Conservation (phyloP, 2,329 filamentous ascomycete species). For the Fusarium sp. region DNA sequence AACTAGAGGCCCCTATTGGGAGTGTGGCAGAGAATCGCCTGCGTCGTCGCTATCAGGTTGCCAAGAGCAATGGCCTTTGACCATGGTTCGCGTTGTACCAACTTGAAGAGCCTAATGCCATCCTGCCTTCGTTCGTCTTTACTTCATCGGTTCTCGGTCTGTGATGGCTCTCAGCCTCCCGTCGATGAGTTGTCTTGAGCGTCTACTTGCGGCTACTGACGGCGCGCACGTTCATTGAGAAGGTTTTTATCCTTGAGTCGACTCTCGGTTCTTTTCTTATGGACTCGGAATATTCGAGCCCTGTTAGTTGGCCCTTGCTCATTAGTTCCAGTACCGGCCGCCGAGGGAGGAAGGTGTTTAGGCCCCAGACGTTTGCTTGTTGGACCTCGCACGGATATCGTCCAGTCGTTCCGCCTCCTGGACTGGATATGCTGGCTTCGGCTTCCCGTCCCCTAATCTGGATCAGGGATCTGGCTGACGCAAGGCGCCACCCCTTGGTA, state of each 20-base stretch:
- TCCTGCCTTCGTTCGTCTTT: constrained; percentile 8
- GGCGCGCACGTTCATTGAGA: constrained; percentile 16
- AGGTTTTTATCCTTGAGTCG: neutral
- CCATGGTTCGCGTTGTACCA: constrained; percentile 21
- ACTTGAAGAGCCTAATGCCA: constrained; percentile 6
- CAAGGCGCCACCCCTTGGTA: constrained; percentile 38
- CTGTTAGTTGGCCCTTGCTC: constrained; percentile 24
- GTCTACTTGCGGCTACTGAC: constrained; percentile 36
- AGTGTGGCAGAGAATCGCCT: constrained; percentile 2
- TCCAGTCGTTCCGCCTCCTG: constrained; percentile 15
- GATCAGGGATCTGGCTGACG: constrained; percentile 49
- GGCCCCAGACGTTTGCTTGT: constrained; percentile 15
- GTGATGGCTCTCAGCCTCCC: constrained; percentile 2
- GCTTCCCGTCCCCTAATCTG: constrained; percentile 44
- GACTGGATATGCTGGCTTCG: constrained; percentile 28
- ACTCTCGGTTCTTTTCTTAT: constrained; percentile 16
- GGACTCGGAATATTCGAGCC: constrained; percentile 18
- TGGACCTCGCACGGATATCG: constrained; percentile 23
- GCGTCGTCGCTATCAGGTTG: constrained; percentile 20
- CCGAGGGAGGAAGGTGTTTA: constrained; percentile 39
- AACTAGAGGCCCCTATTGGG: neutral
- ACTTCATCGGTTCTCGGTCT: constrained; percentile 9
- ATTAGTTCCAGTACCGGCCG: constrained; percentile 23
- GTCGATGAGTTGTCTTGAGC: constrained; percentile 30
- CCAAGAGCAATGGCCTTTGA: constrained; percentile 24